A percentile compares a stretch with the other conserved stretches of the same genome.
phyloP scores from a whole-genome alignment of 2,329 filamentous ascomycete genomes.

The Epichloe gansuensis region DNA sequence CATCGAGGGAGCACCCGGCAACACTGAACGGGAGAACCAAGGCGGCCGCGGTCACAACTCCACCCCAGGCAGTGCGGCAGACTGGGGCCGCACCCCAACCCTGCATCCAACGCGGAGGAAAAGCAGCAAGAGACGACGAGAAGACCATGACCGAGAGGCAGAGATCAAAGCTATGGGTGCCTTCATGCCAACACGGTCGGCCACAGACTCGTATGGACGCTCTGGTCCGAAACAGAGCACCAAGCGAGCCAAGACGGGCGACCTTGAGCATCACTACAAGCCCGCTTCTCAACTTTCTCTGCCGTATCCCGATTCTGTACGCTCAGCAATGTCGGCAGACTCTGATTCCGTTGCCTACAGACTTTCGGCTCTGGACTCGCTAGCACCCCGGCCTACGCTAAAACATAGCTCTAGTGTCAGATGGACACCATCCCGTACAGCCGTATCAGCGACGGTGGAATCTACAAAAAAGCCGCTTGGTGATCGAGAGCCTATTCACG shows the following conservation, averaged over 20 bases:
- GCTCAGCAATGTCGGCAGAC: constrained; percentile 62
- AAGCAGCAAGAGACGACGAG: constrained; percentile 63
- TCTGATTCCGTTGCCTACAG: constrained; percentile 65
- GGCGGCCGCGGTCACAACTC: constrained; percentile 6
- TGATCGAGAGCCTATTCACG: constrained; percentile 40
- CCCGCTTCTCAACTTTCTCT: constrained; percentile 63
- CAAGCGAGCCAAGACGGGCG: constrained; percentile 47
- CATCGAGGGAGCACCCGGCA: constrained; percentile 17
- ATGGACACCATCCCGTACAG: constrained; percentile 33
- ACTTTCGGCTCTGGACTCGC: constrained; percentile 65
- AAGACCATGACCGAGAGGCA: constrained; percentile 67
- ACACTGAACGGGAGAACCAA: constrained; percentile 1
- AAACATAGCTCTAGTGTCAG: constrained; percentile 57
- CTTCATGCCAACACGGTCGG: constrained; percentile 50
- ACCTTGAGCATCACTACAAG: constrained; percentile 40
- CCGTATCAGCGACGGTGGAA: constrained; percentile 33
- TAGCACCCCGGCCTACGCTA: constrained; percentile 75
- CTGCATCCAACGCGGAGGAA: constrained; percentile 51
- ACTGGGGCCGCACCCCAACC: constrained; percentile 30
- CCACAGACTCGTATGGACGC: constrained; percentile 44
- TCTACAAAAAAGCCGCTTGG: constrained; percentile 40
- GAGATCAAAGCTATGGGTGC: constrained; percentile 79
- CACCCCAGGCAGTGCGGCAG: constrained; percentile 3
- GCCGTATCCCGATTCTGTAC: constrained; percentile 58
- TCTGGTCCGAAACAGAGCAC: constrained; percentile 52